Base-by-base conservation (phyloP, 2,329 filamentous ascomycete genomes). In the Ophiostoma pallidulum region DNA sequence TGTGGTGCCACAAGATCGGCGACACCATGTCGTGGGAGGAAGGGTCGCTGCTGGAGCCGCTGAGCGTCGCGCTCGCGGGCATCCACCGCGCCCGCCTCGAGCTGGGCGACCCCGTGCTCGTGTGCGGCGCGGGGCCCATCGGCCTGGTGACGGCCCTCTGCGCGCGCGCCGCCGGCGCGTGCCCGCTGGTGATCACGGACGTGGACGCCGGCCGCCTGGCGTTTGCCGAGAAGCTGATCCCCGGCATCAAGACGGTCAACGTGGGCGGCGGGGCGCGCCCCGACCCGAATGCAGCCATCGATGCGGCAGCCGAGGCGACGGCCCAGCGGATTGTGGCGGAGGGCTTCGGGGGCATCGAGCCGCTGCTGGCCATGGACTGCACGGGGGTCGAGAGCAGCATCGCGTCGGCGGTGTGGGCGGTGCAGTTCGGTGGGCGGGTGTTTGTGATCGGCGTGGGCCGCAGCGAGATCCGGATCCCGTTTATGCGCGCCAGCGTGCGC, bases 1-100 rank as follows among this genome's bases (percentile, higher is more conserved):
- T 84, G 42, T 96, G 90, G 89, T 96, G 91, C 70, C 88, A 96
- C 73, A 94, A 94, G 74, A 92, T 97, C 57, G 87, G 86, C 41
- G 46, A 47, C 42, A 72, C 86, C 65, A 90, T 97, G 84, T 84
- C 81, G 47, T 97, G 81, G 62, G 91, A 97, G 70, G 80, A 94
- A 61, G 92, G 91, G 45, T 85, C 90, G 13, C 75, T 96, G 68
- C 72, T 97, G 37, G 92, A 97, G 71, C 91, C 91, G 1, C 74
- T 97, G 44, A 86, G 81, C 56, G 92, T 97, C 5, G 87, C 89
- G 4, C 75, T 97, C 33, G 90, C 91, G 3, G 89, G 86, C 13
- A 79, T 97, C 67, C 85, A 95, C 64, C 75, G 91, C 53, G 86
- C 88, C 46, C 79, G 81, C 50, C 75, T 96, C 55, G 75, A 77